A percentile compares a stretch with the other conserved stretches of the same genome.
Evolutionary conservation across 164 flowering plant genomes (phyloP).

Genomic region (Tinospora cordifolia): DNA sequence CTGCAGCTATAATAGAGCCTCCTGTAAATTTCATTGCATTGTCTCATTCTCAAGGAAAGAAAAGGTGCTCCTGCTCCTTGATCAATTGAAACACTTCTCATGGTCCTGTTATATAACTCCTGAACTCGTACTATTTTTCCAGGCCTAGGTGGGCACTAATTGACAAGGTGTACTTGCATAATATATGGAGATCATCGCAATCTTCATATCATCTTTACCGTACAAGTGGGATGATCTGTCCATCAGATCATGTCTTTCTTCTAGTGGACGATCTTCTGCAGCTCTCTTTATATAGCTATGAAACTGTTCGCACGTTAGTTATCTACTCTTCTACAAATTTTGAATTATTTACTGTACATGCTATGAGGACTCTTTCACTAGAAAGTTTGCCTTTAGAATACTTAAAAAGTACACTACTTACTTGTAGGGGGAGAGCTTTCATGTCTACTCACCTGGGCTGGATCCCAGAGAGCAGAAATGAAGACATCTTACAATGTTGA

Average conservation of each 20-base stretch:
- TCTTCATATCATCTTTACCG: slow-evolving; percentile 85
- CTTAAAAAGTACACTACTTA: background rate
- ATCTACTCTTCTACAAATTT: background rate
- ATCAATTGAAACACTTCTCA: slow-evolving; percentile 4
- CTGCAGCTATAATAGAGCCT: slow-evolving; percentile 87
- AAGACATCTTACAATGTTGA: too few species aligned
- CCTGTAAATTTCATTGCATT: slow-evolving; percentile 69
- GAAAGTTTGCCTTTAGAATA: background rate
- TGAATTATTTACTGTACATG: background rate
- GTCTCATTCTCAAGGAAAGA: slow-evolving; percentile 73
- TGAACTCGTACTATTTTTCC: slow-evolving; percentile 20
- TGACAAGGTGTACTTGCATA: slow-evolving; percentile 94
- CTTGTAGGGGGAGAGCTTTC: too few species aligned
- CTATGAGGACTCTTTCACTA: background rate
- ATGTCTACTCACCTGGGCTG: too few species aligned
- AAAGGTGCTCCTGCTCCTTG: slow-evolving; percentile 39
- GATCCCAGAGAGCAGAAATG: too few species aligned
- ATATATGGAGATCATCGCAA: slow-evolving; percentile 95
- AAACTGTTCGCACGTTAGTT: slow-evolving; percentile 87
- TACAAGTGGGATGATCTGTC: slow-evolving; percentile 41
- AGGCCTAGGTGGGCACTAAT: slow-evolving; percentile 95
- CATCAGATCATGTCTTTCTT: slow-evolving; percentile 51
- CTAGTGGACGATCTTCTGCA: slow-evolving; percentile 77
- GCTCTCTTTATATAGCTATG: slow-evolving; percentile 80
- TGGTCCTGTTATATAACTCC: slow-evolving; percentile 1